Base-by-base conservation (phyloP, 2,329 filamentous ascomycete species). In the Thelonectria rubi region DNA sequence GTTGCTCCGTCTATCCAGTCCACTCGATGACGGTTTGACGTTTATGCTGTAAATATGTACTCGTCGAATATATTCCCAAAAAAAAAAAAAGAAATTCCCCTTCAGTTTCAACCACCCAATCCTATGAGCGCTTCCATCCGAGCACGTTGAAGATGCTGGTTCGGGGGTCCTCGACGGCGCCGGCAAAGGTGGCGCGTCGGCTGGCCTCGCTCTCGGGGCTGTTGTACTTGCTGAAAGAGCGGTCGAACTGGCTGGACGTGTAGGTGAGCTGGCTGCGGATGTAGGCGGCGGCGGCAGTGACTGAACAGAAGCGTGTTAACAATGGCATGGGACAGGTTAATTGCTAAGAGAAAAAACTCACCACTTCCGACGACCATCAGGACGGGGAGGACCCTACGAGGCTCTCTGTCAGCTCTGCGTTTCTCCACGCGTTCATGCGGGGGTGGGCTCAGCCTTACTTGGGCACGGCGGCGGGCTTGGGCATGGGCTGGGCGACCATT, bases 141-240 rank as follows among this genome's bases (percentile, higher is more conserved):
- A 71, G 67, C 32, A 71, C 55, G 53, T 71, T 71, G 48, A 65
- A 71, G 15, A 69, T 40, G 43, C 69, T 71, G 46, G 67, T 69
- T 56, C 69, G 64, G 7, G 66, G 66, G 30, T 71, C 69, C 12
- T 70, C 67, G 3, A 69, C 66, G 48, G 65, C 59, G 1, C 69
- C 69, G 7, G 64, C 18, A 15, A 71, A 71, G 1, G 67, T 57
- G 54, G 65, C 66, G 55, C 57, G 63, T 32, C 69, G 56, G 48
- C 46, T 61, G 14, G 58, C 55, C 17, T 71, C 69, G 52, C 69
- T 71, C 34, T 65, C 53, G 10, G 47, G 47, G 26, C 45, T 71
- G 69, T 71, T 71, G 52, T 71, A 71, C 18, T 70, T 60, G 20
- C 59, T 62, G 46, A 71, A 71, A 39, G 62, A 70, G 45, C 69